Evolutionary conservation across 768 basidiomycete genomes (phyloP).

Genomic region (Rhodotorula graminis): DNA sequence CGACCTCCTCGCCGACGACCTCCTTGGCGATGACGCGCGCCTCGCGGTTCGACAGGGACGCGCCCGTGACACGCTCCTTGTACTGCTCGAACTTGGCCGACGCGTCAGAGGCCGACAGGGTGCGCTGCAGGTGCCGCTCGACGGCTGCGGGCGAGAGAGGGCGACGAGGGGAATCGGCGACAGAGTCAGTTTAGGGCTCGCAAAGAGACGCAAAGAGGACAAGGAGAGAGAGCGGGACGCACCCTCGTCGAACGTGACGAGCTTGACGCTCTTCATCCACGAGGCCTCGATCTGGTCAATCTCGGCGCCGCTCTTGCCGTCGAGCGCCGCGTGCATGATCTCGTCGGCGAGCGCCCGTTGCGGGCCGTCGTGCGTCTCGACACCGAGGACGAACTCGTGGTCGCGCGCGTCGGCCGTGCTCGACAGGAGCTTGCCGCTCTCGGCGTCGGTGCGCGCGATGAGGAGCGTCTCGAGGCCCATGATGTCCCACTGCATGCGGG

Average conservation of each 20-base stretch:
- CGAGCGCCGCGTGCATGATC: conserved; percentile 62
- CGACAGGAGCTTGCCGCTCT: conserved; percentile 76
- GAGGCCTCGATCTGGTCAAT: conserved; percentile 68
- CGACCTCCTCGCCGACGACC: conserved; percentile 64
- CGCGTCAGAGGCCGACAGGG: conserved; percentile 46
- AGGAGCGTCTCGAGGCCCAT: conserved; percentile 80
- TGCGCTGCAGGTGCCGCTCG: conserved; percentile 55
- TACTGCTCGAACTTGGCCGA: conserved; percentile 58
- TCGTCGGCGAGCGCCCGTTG: conserved; percentile 59
- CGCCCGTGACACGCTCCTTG: conserved; percentile 57
- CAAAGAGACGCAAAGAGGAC: too few relatives aligned
- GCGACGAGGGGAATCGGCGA: neutral
- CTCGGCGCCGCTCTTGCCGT: conserved; percentile 62
- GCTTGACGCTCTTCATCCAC: conserved; percentile 64
- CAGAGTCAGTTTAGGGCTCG: too few relatives aligned
- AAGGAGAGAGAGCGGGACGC: conserved; percentile 24
- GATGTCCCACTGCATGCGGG: conserved; percentile 86
- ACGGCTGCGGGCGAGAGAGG: conserved; percentile 53
- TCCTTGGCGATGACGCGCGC: conserved; percentile 69
- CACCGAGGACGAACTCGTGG: conserved; percentile 56
- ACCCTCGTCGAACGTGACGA: conserved; percentile 85
- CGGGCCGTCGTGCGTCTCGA: conserved; percentile 43
- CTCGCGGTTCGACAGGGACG: conserved; percentile 59
- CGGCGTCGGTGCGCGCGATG: conserved; percentile 88
- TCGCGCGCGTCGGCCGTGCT: conserved; percentile 76